These are phyloP conservation scores for Ceratocystis cubensis DNA, from an alignment of 2,329 filamentous ascomycete species.

Conservation along the genomic window DNA sequence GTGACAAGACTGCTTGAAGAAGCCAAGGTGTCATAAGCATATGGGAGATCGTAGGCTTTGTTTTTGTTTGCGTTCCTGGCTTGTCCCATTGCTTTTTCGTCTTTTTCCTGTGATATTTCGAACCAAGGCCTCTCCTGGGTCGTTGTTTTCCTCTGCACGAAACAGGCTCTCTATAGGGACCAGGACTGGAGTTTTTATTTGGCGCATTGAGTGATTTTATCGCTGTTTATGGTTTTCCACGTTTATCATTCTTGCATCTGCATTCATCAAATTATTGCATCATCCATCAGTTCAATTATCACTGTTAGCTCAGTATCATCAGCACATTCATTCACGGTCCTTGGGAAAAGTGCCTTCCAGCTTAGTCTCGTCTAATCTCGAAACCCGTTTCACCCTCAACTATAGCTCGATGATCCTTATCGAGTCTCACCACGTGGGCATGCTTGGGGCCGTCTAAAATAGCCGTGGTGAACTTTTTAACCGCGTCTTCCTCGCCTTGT, in stretches of 20 bases:
- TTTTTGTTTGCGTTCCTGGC: constrained; percentile 2
- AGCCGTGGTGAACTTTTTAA: constrained; percentile 61
- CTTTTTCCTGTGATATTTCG: neutral
- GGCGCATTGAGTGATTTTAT: neutral
- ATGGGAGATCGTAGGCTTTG: neutral
- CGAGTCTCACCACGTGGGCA: constrained; percentile 61
- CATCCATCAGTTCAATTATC: neutral
- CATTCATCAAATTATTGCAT: neutral
- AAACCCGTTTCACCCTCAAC: constrained; percentile 59
- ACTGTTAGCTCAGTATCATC: constrained; percentile 9
- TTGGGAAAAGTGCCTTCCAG: neutral
- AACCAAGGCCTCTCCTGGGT: neutral
- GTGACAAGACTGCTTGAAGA: constrained; percentile 51
- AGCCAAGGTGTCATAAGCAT: neutral
- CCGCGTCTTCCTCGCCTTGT: constrained; percentile 54
- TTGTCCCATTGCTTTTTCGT: neutral
- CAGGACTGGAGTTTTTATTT: constrained; percentile 8
- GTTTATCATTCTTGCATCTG: constrained; percentile 12
- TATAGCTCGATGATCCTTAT: constrained; percentile 52
- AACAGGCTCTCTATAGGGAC: neutral
- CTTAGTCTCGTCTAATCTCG: constrained; percentile 35
- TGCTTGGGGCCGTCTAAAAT: constrained; percentile 61
- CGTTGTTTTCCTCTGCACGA: neutral
- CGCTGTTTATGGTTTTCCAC: neutral
- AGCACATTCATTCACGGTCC: neutral